Evolutionary conservation across 2,329 filamentous ascomycete species (phyloP).

Genomic region (Phialemoniopsis sp.): DNA sequence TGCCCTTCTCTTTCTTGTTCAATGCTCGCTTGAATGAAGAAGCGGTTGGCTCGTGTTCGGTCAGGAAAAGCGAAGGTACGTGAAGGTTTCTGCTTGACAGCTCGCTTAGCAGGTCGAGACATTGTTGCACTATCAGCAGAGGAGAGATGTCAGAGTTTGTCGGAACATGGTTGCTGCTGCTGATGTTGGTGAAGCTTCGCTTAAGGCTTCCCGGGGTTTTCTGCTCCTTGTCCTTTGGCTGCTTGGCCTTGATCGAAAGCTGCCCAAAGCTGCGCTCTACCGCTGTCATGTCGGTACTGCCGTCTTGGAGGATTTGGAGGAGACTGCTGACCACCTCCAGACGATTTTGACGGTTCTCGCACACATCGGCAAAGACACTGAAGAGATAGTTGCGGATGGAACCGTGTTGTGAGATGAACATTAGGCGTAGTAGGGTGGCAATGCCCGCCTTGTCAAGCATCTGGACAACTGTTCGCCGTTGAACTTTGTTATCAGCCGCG

Average conservation of each 20-base stretch:
- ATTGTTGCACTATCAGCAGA: constrained; percentile 93
- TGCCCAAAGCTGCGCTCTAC: constrained; percentile 95
- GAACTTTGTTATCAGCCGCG: constrained; percentile 54
- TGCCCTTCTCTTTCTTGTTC: constrained; percentile 87
- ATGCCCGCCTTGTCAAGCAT: constrained; percentile 96
- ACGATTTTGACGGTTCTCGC: constrained; percentile 93
- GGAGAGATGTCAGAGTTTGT: constrained; percentile 87
- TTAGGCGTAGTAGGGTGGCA: constrained; percentile 92
- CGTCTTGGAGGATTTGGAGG: constrained; percentile 91
- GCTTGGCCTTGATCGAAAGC: constrained; percentile 85
- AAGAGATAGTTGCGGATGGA: constrained; percentile 82
- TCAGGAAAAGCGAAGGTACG: constrained; percentile 87
- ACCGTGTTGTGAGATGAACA: constrained; percentile 93
- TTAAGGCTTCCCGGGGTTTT: constrained; percentile 31
- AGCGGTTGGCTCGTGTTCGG: constrained; percentile 77
- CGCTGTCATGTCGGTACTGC: constrained; percentile 86
- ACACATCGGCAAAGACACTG: constrained; percentile 84
- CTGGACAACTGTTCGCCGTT: constrained; percentile 81
- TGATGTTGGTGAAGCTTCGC: constrained; percentile 46
- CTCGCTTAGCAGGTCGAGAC: constrained; percentile 78
- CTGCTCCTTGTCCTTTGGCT: constrained; percentile 62
- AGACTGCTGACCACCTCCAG: constrained; percentile 91
- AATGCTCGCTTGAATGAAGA: constrained; percentile 72
- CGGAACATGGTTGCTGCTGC: constrained; percentile 34
- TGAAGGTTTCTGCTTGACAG: constrained; percentile 82